A percentile compares a stretch with the other conserved stretches of the same genome.
Evolutionary conservation across 441 rosid genomes (phyloP).

Genomic region (Lepidium campestre): DNA sequence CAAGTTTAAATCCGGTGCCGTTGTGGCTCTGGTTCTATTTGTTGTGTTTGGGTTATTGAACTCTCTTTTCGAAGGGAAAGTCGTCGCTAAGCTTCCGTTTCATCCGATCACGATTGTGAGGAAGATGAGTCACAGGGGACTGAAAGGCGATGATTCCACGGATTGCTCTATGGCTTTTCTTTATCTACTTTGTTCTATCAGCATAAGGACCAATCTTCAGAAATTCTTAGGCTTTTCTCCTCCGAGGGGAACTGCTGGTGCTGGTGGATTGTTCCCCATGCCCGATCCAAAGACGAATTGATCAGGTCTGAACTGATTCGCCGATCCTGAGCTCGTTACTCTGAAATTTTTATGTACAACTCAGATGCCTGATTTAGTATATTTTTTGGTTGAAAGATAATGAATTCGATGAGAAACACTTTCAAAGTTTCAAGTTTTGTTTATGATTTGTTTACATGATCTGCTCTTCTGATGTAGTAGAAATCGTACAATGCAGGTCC

Average conservation of each 20-base stretch:
- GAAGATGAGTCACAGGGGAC: slow-evolving; percentile 90
- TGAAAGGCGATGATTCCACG: slow-evolving; percentile 72
- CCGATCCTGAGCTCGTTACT: not conserved
- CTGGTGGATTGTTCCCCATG: slow-evolving; percentile 68
- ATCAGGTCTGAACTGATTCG: slow-evolving; percentile 12
- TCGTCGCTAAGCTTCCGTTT: slow-evolving; percentile 88
- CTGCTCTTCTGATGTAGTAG: not conserved
- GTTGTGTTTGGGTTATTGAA: slow-evolving; percentile 74
- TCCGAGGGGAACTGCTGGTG: slow-evolving; percentile 64
- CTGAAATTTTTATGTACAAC: not conserved
- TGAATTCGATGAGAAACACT: not conserved
- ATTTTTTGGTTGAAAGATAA: not conserved
- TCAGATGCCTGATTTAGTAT: not conserved
- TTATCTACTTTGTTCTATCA: slow-evolving; percentile 78
- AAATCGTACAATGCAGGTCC: not conserved
- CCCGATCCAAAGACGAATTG: slow-evolving; percentile 82
- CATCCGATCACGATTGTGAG: slow-evolving; percentile 60
- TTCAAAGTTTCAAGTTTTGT: not conserved
- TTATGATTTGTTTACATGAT: too few species aligned
- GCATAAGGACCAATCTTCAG: slow-evolving; percentile 85
- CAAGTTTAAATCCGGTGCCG: slow-evolving; percentile 93
- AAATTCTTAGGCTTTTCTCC: slow-evolving; percentile 91
- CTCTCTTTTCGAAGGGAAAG: slow-evolving; percentile 82
- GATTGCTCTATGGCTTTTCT: slow-evolving; percentile 92
- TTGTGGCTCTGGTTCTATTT: slow-evolving; percentile 74